Conservation (phyloP, 176 grass and related monocot species). For the Paspalum notatum region DNA sequence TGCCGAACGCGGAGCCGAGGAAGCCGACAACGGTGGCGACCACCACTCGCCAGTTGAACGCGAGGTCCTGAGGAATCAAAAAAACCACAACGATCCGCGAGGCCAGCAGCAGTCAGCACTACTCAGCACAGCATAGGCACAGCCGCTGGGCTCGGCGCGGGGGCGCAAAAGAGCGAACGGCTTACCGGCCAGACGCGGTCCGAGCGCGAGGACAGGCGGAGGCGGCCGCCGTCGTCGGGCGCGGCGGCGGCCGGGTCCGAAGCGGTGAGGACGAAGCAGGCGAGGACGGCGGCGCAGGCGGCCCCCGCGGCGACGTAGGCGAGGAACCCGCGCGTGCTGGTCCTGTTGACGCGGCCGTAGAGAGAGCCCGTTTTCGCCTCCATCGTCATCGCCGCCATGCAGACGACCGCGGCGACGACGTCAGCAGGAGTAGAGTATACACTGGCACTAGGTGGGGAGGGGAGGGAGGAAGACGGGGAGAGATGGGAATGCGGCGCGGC, state of each 20-base stretch:
- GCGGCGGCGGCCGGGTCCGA: conserved; percentile 8
- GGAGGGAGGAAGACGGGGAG: not conserved
- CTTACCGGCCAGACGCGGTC: conserved; percentile 85
- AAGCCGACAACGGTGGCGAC: conserved; percentile 83
- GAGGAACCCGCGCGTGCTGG: conserved; percentile 60
- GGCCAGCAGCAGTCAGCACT: not conserved
- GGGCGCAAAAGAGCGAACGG: conserved; percentile 25
- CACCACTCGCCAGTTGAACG: conserved; percentile 70
- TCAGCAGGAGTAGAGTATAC: not conserved
- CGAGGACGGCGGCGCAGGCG: conserved; percentile 50
- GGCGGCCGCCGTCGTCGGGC: not conserved
- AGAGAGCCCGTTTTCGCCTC: conserved; percentile 30
- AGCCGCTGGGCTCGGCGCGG: too few species aligned
- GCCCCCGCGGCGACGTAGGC: conserved; percentile 54
- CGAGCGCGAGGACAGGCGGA: conserved; percentile 41
- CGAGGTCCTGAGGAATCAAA: conserved; percentile 52
- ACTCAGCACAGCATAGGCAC: too few species aligned
- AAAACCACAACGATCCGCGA: not conserved
- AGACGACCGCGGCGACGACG: not conserved
- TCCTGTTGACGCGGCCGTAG: conserved; percentile 51
- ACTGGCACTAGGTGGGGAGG: not conserved
- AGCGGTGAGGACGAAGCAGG: conserved; percentile 62
- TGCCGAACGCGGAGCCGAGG: conserved; percentile 92
- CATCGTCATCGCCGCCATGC: conserved; percentile 24
- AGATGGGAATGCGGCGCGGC: not conserved